Evolutionary conservation across 2,329 filamentous ascomycete species (phyloP), one percentile per base, ranked within the genome.

Genomic region (Colletotrichum costaricense): DNA sequence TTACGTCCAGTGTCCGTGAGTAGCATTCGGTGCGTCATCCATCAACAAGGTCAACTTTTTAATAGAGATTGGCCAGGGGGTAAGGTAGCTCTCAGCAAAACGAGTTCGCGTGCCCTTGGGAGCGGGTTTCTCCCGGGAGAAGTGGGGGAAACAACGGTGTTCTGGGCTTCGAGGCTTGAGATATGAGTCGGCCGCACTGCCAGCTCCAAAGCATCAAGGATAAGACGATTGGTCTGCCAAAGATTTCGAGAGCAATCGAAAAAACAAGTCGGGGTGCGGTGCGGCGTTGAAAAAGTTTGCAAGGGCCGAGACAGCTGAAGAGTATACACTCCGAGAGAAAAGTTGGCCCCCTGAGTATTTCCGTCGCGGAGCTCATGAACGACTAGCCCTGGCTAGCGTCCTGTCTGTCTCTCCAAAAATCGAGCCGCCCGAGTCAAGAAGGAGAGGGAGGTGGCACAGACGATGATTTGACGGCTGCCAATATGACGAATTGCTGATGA

Each of bases 1-100:
- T 26, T 49, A 59, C 59, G 33, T 52, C 38, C 33, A 70, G 38
- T 33, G 59, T 24, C 42, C 26, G 28, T 16, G 38, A 56, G 63
- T 73, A 62, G 22, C 60, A 66, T 70, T 49, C 26, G 46, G 55
- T 73, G 67, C 70, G 70, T 73, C 70, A 73, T 65, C 46, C 66
- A 54, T 59, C 69, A 63, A 56, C 42, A 55, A 57, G 70, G 59
- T 59, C 54, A 16, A n/a, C 8, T 69, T 64, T 63, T 62, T 26
- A 24, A 58, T 63, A 72, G 30, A 52, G 65, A 60, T 49, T 59
- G 52, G 22, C 38, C 55, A 69, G 65, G 69, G 56, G 58, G 16
- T 8, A 49, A 38, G n/a, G 22, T n/a, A 42, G 52, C 30, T 49
- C 66, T 64, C 65, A 42, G 58, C 30, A 64, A 52, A 72, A 72